These are phyloP conservation scores for Nasturtium officinale DNA, from an alignment of 345 rosid genomes.

Conservation along the genomic window DNA sequence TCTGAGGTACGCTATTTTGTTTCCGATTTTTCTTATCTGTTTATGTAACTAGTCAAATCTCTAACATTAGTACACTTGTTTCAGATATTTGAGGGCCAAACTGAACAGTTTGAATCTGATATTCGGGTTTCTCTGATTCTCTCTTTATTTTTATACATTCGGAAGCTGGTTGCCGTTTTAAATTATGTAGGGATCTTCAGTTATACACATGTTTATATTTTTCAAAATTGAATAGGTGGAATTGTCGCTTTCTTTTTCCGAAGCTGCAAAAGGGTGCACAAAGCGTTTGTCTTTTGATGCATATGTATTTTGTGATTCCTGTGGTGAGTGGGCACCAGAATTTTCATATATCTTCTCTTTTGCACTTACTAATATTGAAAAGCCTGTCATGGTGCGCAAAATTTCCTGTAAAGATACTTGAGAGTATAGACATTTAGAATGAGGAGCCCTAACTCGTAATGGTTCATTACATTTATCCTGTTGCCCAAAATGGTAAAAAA, in stretches of 20 bases:
- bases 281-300: slow-evolving; percentile 75
- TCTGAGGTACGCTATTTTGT: slow-evolving; percentile 65
- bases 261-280: slow-evolving; percentile 87
- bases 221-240: slow-evolving; percentile 58
- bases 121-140: slow-evolving; percentile 52
- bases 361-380: slow-evolving; percentile 13
- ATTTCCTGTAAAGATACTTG: slow-evolving; percentile 6
- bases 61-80: slow-evolving; percentile 34
- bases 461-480: slow-evolving; percentile 8
- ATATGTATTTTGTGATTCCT: slow-evolving; percentile 76
- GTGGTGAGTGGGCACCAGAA: slow-evolving; percentile 58
- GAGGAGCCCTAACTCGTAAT: slow-evolving; percentile 12
- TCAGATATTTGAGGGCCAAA: slow-evolving; percentile 76
- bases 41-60: slow-evolving; percentile 28
- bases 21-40: slow-evolving; percentile 1
- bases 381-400: slow-evolving; percentile 7
- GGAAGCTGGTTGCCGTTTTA: slow-evolving; percentile 30
- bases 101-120: slow-evolving; percentile 58
- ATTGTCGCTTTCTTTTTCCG: slow-evolving; percentile 71
- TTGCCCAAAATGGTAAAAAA: slow-evolving; percentile 12
- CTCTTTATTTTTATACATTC: slow-evolving; percentile 15
- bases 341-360: slow-evolving; percentile 12
- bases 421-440: slow-evolving; percentile 2
- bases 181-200: slow-evolving; percentile 8
- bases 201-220: slow-evolving; percentile 23